These are phyloP conservation scores for Pseudocohnilembus persalinus DNA, from an alignment of 169 alveolate species.

Conservation along the genomic window DNA sequence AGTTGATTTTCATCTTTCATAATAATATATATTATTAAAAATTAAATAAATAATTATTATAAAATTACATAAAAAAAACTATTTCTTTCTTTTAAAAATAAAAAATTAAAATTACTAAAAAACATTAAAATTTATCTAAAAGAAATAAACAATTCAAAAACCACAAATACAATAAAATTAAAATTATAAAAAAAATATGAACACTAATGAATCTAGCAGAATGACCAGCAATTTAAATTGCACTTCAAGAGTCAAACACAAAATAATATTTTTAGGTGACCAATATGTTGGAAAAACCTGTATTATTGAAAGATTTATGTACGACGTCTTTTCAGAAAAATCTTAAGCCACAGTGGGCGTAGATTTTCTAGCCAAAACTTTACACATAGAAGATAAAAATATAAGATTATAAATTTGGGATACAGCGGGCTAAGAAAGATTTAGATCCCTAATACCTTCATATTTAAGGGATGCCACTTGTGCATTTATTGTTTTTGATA, in stretches of 20 bases:
- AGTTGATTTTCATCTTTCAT: no score
- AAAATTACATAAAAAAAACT: no score
- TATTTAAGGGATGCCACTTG: slow-evolving; percentile 69
- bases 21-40: no score
- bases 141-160: no score
- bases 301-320: slow-evolving; percentile 86
- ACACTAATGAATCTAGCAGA: slow-evolving; percentile 26
- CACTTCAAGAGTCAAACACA: slow-evolving; percentile 55
- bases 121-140: no score
- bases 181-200: slow-evolving; percentile 1
- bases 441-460: slow-evolving; percentile 63
- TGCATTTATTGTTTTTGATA: slow-evolving; percentile 61
- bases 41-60: no score
- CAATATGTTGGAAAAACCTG: slow-evolving; percentile 92
- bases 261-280: slow-evolving; percentile 91
- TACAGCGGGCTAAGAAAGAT: slow-evolving; percentile 78
- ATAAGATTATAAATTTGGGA: slow-evolving; percentile 72
- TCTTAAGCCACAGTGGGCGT: slow-evolving; percentile 78
- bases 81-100: no score
- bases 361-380: slow-evolving; percentile 62
- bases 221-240: slow-evolving; percentile 17
- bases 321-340: slow-evolving; percentile 88
- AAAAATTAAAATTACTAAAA: no score
- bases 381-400: slow-evolving; percentile 56
- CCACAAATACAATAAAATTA: no score